Conservation (phyloP, 2,329 filamentous ascomycete species). For the Sporothrix protearum region DNA sequence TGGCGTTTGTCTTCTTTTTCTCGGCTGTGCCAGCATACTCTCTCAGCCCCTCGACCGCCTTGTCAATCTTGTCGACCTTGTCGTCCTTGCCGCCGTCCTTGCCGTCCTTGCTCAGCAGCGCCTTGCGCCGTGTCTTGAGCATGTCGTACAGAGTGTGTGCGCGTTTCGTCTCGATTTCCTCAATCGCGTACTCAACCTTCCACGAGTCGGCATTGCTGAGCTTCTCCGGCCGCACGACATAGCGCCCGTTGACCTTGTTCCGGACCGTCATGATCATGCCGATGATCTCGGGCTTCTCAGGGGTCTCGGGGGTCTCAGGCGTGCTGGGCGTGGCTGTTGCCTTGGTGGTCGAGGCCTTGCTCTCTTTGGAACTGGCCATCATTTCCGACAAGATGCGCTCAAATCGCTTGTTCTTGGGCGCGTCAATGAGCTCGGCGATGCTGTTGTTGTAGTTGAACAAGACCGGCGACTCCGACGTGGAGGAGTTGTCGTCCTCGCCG, state of each 20-base stretch:
- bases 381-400: constrained; percentile 51
- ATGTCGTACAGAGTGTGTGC: constrained; percentile 24
- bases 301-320: neutral
- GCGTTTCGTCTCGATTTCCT: constrained; percentile 37
- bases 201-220: constrained; percentile 51
- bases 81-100: neutral
- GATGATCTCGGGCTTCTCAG: constrained; percentile 45
- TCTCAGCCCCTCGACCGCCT: neutral
- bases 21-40: neutral
- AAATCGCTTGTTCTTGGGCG: constrained; percentile 47
- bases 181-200: constrained; percentile 74
- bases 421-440: constrained; percentile 29
- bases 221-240: constrained; percentile 57
- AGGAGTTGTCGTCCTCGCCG: constrained; percentile 19
- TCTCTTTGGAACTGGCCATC: constrained; percentile 37
- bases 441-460: neutral
- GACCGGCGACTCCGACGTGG: neutral
- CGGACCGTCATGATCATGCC: constrained; percentile 66
- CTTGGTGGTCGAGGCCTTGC: constrained; percentile 2
- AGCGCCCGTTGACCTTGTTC: constrained; percentile 66
- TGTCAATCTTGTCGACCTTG: neutral
- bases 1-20: neutral
- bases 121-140: constrained; percentile 25
- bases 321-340: constrained; percentile 2
- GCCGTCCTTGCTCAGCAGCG: constrained; percentile 14